These are phyloP conservation scores for Pleurotus tuoliensis DNA, from an alignment of 768 basidiomycete genomes.

Conservation along the genomic window DNA sequence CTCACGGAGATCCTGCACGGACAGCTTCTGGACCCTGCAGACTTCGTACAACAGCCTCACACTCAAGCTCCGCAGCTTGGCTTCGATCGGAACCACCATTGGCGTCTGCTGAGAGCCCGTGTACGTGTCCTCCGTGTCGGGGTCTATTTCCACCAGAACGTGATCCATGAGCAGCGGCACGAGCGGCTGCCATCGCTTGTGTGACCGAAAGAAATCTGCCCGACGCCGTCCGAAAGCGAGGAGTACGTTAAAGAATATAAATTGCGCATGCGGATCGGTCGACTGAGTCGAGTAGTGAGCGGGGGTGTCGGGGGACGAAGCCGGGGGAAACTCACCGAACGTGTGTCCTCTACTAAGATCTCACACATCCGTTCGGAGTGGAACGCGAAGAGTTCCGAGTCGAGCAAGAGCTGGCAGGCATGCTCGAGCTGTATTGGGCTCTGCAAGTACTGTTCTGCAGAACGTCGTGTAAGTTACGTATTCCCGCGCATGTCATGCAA, in stretches of 20 bases:
- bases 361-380: slow-evolving; percentile 93
- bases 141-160: slow-evolving; percentile 76
- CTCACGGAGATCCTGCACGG: slow-evolving; percentile 75
- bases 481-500: neutral
- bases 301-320: neutral
- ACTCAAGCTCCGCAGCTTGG: slow-evolving; percentile 68
- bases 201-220: slow-evolving; percentile 67
- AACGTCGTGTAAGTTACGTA: slow-evolving; percentile 10
- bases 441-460: slow-evolving; percentile 75
- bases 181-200: slow-evolving; percentile 80
- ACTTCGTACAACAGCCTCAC: slow-evolving; percentile 87
- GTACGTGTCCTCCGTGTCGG: slow-evolving; percentile 62
- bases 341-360: slow-evolving; percentile 64
- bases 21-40: slow-evolving; percentile 84
- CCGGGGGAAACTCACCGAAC: slow-evolving; percentile 44
- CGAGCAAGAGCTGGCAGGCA: slow-evolving; percentile 71
- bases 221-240: slow-evolving; percentile 70
- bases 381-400: slow-evolving; percentile 84
- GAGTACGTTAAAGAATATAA: slow-evolving; percentile 77
- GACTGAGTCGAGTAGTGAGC: slow-evolving; percentile 38
- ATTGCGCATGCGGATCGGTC: slow-evolving; percentile 81
- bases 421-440: slow-evolving; percentile 81
- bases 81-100: slow-evolving; percentile 74
- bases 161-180: slow-evolving; percentile 84
- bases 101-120: slow-evolving; percentile 25